Evolutionary conservation across 768 basidiomycete genomes (phyloP), one percentile per base, ranked within the genome.

Genomic region (Chalciporus piperatus): DNA sequence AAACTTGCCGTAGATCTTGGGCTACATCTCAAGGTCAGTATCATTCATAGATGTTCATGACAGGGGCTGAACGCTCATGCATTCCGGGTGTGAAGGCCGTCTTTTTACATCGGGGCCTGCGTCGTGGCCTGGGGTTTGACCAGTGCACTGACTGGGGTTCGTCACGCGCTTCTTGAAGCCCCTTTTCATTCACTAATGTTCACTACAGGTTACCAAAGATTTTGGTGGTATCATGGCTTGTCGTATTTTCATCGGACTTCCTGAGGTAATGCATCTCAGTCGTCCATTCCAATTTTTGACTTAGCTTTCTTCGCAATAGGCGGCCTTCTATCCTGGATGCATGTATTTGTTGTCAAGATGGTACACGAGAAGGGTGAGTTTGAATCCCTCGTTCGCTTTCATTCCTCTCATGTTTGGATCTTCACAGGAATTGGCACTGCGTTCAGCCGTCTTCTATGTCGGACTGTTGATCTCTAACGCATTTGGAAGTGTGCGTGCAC

Each of bases 401-500:
- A 28, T 11, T n/a, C 0, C 30, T 33, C 11, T 20, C 20, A 45
- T 3, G 5, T 20, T 0, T 6, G 2, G 3, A 1, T n/a, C 6
- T 27, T 46, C 32, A 3, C 30, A 85, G 81, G 84, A 87, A 69
- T 68, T 87, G n/a, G 79, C 83, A 0, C 77, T 86, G 50, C 78
- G 85, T 32, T 77, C 79, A 3, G 82, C 83, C 1, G 70, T 85
- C 28, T 69, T 88, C 2, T 85, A 79, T 57, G 74, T 74, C 14
- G 84, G 85, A 2, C 59, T 83, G 8, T 70, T 85, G 9, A 75
- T 85, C 38, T 83, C 83, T 4, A 84, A 84, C 60, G 84, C 86
- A 6, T 85, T 87, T 57, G 84, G 85, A 41, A 73, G 78, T 41
- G 84, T 85, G 49, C 60, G 80, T 61, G 13, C n/a, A 13, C 44